A percentile compares a stretch with the other conserved stretches of the same genome.
phyloP scores from a whole-genome alignment of 2,329 filamentous ascomycete species.

The Colletotrichum destructivum region DNA sequence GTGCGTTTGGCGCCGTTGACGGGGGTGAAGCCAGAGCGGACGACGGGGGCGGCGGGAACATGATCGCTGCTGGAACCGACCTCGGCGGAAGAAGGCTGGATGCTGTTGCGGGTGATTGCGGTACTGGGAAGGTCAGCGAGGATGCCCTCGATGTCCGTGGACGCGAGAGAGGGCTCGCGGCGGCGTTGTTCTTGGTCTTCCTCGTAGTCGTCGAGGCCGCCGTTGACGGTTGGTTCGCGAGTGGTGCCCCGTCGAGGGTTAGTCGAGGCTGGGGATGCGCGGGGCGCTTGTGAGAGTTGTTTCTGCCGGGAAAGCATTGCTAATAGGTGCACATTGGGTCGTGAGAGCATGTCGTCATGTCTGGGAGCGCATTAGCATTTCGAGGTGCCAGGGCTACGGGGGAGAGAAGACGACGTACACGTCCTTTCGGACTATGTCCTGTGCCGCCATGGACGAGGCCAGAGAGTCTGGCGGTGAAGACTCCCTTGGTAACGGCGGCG shows the following conservation, averaged over 20 bases:
- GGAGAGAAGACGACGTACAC: not conserved
- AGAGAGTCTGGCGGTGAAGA: slow-evolving; percentile 31
- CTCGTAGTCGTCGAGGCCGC: not conserved
- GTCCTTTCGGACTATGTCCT: slow-evolving; percentile 25
- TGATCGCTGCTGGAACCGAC: not conserved
- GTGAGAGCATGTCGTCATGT: slow-evolving; percentile 25
- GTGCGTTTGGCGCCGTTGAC: slow-evolving; percentile 18
- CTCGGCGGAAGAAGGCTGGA: not conserved
- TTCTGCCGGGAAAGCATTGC: slow-evolving; percentile 14
- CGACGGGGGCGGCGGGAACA: not conserved
- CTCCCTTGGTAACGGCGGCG: not conserved
- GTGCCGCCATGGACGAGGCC: slow-evolving; percentile 9
- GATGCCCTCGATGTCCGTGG: slow-evolving; percentile 7
- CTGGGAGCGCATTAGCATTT: slow-evolving; percentile 15
- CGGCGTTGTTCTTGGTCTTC: not conserved
- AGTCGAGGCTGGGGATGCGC: slow-evolving; percentile 5
- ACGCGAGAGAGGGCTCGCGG: slow-evolving; percentile 13
- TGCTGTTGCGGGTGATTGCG: slow-evolving; percentile 2
- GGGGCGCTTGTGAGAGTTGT: not conserved
- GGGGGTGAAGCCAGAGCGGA: slow-evolving; percentile 22
- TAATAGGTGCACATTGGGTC: slow-evolving; percentile 25
- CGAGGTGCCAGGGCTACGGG: not conserved
- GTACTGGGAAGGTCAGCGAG: slow-evolving; percentile 24
- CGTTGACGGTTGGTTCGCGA: not conserved
- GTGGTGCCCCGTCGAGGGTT: not conserved